phyloP scores from a whole-genome alignment of 2,329 filamentous ascomycete species.

The Parascedosporium putredinis region DNA sequence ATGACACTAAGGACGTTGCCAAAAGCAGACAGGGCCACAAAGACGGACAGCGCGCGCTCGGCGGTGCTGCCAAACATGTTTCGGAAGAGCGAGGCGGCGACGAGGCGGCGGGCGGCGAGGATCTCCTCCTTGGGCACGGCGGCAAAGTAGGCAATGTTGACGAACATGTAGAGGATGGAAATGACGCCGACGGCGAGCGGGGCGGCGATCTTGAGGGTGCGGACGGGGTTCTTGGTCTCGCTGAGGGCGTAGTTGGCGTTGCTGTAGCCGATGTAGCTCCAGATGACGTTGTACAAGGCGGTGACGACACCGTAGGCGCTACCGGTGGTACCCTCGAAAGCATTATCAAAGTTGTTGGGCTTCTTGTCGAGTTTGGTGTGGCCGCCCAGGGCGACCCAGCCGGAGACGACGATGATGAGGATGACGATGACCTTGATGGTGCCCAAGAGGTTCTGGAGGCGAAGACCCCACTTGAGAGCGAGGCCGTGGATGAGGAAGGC shows the following conservation, averaged over 20 bases:
- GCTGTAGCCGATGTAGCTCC: constrained; percentile 58
- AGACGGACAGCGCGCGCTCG: constrained; percentile 50
- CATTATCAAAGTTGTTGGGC: constrained; percentile 51
- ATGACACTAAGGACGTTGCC: constrained; percentile 59
- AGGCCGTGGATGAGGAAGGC: constrained; percentile 57
- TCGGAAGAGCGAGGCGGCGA: constrained; percentile 44
- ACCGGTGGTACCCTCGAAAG: constrained; percentile 55
- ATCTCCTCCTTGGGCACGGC: constrained; percentile 44
- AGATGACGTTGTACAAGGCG: constrained; percentile 62
- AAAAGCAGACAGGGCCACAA: constrained; percentile 57
- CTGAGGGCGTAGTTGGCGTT: constrained; percentile 58
- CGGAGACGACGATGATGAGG: constrained; percentile 53
- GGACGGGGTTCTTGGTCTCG: constrained; percentile 55
- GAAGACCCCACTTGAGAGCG: constrained; percentile 54
- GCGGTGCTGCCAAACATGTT: constrained; percentile 44
- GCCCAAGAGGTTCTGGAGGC: constrained; percentile 56
- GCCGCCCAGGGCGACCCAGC: constrained; percentile 51
- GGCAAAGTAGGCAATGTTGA: constrained; percentile 58
- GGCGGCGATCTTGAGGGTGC: constrained; percentile 55
- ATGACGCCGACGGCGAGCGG: constrained; percentile 48
- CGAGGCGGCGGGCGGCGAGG: constrained; percentile 36
- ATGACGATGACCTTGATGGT: constrained; percentile 57
- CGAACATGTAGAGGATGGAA: constrained; percentile 53
- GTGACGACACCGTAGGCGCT: constrained; percentile 59
- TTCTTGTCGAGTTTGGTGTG: constrained; percentile 47